Percentiles rank a stretch among this genome's conserved stretches.
These are phyloP conservation scores for Fraxinus angustifolia DNA, from an alignment of 305 asterid genomes.

Conservation along the genomic window DNA sequence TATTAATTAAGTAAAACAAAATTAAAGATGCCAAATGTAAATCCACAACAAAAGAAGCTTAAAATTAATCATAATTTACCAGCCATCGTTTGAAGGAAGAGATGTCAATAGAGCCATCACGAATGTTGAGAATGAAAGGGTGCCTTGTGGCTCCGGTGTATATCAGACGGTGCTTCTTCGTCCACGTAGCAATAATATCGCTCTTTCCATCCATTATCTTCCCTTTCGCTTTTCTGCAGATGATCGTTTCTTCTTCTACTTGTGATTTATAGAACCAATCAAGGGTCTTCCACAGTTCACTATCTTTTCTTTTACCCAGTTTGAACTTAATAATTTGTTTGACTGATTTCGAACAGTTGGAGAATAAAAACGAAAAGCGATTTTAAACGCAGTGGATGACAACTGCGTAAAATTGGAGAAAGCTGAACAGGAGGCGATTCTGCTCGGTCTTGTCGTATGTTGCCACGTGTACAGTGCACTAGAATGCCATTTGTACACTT, in stretches of 20 bases:
- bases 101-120: slow-evolving; percentile 57
- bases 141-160: slow-evolving; percentile 63
- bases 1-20: neutral
- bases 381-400: neutral
- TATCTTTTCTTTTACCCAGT: neutral
- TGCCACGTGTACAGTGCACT: neutral
- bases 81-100: slow-evolving; percentile 76
- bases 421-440: neutral
- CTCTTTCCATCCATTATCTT: slow-evolving; percentile 33
- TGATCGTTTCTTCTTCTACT: neutral
- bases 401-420: neutral
- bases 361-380: neutral
- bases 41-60: neutral
- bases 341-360: neutral
- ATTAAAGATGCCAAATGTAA: neutral
- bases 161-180: slow-evolving; percentile 44
- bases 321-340: neutral
- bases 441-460: neutral
- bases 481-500: neutral
- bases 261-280: neutral
- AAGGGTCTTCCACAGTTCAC: neutral
- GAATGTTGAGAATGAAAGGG: slow-evolving; percentile 60
- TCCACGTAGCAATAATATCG: slow-evolving; percentile 45
- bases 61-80: slow-evolving; percentile 31
- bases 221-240: neutral